Base-by-base conservation (phyloP, 768 basidiomycete species). In the Myochromella boudieri region DNA sequence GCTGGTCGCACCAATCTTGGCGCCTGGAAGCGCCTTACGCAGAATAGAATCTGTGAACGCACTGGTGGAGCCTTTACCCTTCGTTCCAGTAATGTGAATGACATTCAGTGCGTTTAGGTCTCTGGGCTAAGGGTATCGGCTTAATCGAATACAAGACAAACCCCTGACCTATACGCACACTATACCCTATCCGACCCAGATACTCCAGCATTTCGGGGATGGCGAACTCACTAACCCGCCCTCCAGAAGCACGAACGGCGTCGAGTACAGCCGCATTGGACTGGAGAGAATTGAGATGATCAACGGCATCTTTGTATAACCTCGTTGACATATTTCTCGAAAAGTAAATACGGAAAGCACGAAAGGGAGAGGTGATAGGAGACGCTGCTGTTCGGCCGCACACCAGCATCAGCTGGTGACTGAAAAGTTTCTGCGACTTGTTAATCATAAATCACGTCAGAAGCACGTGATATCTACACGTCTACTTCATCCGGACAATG, bases 21-120 rank as follows among this genome's bases (percentile, higher is more conserved):
- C 90, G 2, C 75, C 68, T 6, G 94, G 86, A 54, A 69, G 77
- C n/a, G 77, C 67, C 49, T 78, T 75, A n/a, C 91, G 80, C 40
- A 98, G 71, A 43, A 97, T 84, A 8, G 88, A 90, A 57, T 93
- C 87, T 3, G 82, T 80, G 59, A 98, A 98, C 6, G 97, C 95
- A 54, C 90, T 91, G 1, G 97, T 94, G 3, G 95, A 98, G 6
- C 95, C 95, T 65, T 99, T 99, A 26, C 95, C 95, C 68, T 99
- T 99, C 3, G 97, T 98, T 3, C 95, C 95, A 7, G 95, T 95
- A 55, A 99, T 84, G 71, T 99, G 95, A 37, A 98, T 81, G 47
- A 95, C 92, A 65, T 97, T 95, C 44, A 99, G 73, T 18, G 70
- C 68, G 62, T 97, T 94, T 33, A 99, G 76, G 53, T 95, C 85